These are phyloP conservation scores for Colletotrichum musicola DNA, from an alignment of 2,329 filamentous ascomycete genomes.

Conservation along the genomic window DNA sequence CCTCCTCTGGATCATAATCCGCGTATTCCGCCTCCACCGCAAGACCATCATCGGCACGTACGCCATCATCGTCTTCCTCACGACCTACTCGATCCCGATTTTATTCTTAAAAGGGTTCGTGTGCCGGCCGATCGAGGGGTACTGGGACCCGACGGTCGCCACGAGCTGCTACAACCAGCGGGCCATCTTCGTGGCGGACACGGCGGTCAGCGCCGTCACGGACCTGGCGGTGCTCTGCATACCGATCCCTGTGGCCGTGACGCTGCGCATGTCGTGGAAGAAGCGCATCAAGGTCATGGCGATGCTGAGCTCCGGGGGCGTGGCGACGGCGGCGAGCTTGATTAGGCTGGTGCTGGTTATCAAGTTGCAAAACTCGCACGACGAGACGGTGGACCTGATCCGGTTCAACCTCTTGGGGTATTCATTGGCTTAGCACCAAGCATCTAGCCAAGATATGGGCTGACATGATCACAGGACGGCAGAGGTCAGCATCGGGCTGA, in stretches of 20 bases:
- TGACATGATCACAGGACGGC: conserved; percentile 47
- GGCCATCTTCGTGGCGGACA: conserved; percentile 47
- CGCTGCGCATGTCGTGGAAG: conserved; percentile 46
- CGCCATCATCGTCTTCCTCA: conserved; percentile 52
- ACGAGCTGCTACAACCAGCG: conserved; percentile 50
- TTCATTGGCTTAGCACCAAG: neutral
- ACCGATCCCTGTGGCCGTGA: conserved; percentile 48
- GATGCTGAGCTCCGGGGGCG: conserved; percentile 46
- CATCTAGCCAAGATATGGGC: conserved; percentile 45
- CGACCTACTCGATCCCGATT: conserved; percentile 57
- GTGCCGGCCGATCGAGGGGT: conserved; percentile 55
- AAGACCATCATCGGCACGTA: conserved; percentile 54
- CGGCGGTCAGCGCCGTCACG: conserved; percentile 47
- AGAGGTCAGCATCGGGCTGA: conserved; percentile 46
- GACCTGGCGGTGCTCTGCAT: conserved; percentile 47
- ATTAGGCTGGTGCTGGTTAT: conserved; percentile 46
- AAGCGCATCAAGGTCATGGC: conserved; percentile 47
- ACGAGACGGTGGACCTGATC: neutral
- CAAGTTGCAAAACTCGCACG: conserved; percentile 37
- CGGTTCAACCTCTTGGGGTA: neutral
- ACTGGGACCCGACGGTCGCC: conserved; percentile 49
- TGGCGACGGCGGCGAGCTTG: conserved; percentile 47
- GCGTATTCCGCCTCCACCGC: conserved; percentile 56
- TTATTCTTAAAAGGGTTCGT: conserved; percentile 39
- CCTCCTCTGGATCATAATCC: conserved; percentile 56